Evolutionary conservation across 306 rosid genomes (phyloP).

Genomic region (Cucurbita pepo): DNA sequence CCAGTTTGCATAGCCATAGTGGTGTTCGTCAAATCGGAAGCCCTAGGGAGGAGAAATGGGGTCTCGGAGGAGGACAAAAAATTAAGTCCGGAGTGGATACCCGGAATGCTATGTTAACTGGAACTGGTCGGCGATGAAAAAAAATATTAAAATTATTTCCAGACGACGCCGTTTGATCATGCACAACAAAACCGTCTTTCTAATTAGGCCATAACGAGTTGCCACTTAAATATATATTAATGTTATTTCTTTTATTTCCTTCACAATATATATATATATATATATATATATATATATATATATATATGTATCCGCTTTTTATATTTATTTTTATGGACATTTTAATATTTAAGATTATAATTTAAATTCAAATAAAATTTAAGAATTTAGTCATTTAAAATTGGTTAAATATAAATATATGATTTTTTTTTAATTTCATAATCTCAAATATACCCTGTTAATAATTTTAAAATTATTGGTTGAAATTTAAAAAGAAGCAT

Average conservation of each 20-base stretch:
- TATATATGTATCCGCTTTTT: no score
- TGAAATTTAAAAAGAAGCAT: no score
- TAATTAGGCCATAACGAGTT: no score
- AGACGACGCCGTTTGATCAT: no score
- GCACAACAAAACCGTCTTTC: no score
- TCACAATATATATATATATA: no score
- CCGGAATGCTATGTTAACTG: not conserved
- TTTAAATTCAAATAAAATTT: no score
- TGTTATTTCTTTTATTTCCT: no score
- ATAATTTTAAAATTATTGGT: not conserved
- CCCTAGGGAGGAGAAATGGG: conserved; percentile 1
- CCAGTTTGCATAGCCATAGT: conserved; percentile 9
- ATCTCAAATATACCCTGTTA: not conserved
- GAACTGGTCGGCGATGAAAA: not conserved
- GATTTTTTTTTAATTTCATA: not conserved
- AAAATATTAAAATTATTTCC: not conserved
- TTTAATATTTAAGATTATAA: no score
- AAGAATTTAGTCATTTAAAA: not conserved
- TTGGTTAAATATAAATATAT: not conserved
- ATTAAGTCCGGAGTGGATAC: not conserved
- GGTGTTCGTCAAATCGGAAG: not conserved
- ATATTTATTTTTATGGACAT: no score
- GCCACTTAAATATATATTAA: no score
- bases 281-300: no score
- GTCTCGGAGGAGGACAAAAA: not conserved